Evolutionary conservation across 2,329 filamentous ascomycete genomes (phyloP), one percentile per base, ranked within the genome.

Genomic region (Bipolaris victoriae): DNA sequence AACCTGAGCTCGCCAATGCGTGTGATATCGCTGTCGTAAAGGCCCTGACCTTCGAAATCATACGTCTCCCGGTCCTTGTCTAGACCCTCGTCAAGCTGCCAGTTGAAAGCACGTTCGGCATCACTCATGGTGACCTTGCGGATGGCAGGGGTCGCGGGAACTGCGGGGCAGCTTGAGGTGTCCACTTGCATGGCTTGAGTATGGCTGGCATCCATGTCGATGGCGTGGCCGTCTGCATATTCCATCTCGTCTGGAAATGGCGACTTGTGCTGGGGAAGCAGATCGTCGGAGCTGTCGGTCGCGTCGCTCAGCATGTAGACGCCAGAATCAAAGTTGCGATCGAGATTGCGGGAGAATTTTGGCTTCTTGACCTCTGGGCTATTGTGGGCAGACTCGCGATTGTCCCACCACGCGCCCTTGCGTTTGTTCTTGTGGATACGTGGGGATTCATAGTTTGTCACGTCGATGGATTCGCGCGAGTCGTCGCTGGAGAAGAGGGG

Each of bases 401-500:
- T 62, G 36, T 68, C 67, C 62, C 68, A 75, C 73, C 73, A 76
- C 10, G 68, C 55, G 46, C 71, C 71, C 49, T 64, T 65, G 49
- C 67, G 67, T 51, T 76, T 76, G 41, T 72, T 64, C 59, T 76
- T 76, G 52, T 62, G 56, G 18, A 70, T 64, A 16, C 73, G 70
- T 5, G 71, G 72, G 1, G 71, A 68, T 29, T 69, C 58, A 45
- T 76, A 76, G 37, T 75, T 74, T 29, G 60, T 59, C 15, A 72
- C 58, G 37, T 74, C 73, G 3, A 63, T 67, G 1, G 62, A 67
- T 20, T 72, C 70, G 3, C 60, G 55, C 1, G 72, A 69, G 29
- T 69, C 71, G 36, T 74, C 71, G 35, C 70, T 73, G 16, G 73
- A 76, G 57, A 76, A 76, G 0, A 75, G 54, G 1, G 72, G 68